Conservation (phyloP, 371 early-diverging fungal genomes). For the Dinochytrium kinnereticum region DNA sequence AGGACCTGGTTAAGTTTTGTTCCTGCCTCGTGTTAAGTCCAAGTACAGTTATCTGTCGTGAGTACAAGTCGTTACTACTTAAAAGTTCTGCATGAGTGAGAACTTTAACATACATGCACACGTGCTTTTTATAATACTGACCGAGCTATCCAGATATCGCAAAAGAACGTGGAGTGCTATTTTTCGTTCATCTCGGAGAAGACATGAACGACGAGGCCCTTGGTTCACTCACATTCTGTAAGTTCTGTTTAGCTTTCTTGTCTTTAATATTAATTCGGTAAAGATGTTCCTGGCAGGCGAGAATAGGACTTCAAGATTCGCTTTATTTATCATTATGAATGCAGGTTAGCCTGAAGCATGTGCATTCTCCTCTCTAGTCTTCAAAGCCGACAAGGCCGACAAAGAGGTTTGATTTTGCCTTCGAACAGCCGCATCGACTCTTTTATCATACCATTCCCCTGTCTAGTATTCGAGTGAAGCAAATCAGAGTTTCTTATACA, state of each 20-base stretch:
- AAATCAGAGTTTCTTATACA: background rate
- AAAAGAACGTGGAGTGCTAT: constrained; percentile 53
- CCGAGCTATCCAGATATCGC: constrained; percentile 51
- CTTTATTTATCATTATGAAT: background rate
- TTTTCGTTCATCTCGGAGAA: constrained; percentile 54
- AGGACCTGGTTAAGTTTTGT: constrained; percentile 63
- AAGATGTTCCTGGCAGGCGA: too few relatives aligned
- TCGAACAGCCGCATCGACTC: constrained; percentile 48
- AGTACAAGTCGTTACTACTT: background rate
- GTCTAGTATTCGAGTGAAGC: constrained; percentile 35
- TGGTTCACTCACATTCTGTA: constrained; percentile 38
- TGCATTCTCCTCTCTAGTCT: background rate
- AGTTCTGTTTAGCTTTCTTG: too few relatives aligned
- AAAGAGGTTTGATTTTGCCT: background rate
- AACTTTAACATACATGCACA: too few relatives aligned
- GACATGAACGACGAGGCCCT: constrained; percentile 18
- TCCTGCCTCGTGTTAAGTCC: constrained; percentile 61
- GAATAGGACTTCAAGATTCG: too few relatives aligned
- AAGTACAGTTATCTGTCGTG: constrained; percentile 56
- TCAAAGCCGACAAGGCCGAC: background rate
- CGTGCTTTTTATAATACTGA: too few relatives aligned
- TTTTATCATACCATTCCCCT: constrained; percentile 64
- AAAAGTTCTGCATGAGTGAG: too few relatives aligned
- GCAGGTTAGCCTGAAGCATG: background rate
- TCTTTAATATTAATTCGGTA: too few relatives aligned